Evolutionary conservation across 2,329 filamentous ascomycete species (phyloP), one percentile per base, ranked within the genome.

Genomic region (Gyromitra esculenta): DNA sequence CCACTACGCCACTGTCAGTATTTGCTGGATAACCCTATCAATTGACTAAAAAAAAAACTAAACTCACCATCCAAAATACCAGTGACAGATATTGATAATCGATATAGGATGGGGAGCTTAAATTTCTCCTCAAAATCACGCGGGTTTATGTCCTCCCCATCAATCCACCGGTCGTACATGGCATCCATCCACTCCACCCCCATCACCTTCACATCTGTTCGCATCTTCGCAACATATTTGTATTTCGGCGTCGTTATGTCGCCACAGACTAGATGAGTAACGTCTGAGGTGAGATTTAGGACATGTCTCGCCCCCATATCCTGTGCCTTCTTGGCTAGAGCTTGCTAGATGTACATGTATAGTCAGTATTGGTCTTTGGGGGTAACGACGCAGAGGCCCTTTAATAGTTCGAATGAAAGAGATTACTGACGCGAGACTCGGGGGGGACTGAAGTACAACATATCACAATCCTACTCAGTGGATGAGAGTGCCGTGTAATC

Each of bases 231-330:
- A 81, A 98, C 95, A 86, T 97, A 97, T 83, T 91, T 91, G 84
- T 99, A 99, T 84, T 99, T 99, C 64, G 92, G 89, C 0, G 95
- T 98, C 82, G 95, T 89, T 81, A 93, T 92, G 81, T 92, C 91
- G 83, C 94, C 96, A 77, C 97, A 93, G 78, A 99, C 88, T 60
- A 99, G 89, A 85, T 99, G 96, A 4, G 96, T 98, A 62, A 97
- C 93, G 83, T 97, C 93, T 73, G 92, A 92, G n/a, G 94, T 98
- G 57, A 99, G 89, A 83, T 99, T 94, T 83, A 94, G 91, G 81
- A 92, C 94, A 86, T 97, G 92, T 76, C 88, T 84, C 65, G 94
- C 96, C 79, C 96, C 96, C 86, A 99, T 93, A 82, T 97, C 89
- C 78, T 86, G 84, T 18, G 92, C 92, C 77, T 90, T 89, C 63